A percentile compares a stretch with the other conserved stretches of the same genome.
These are phyloP conservation scores for Salvia miltiorrhiza DNA, from an alignment of 257 asterid species.

Conservation along the genomic window DNA sequence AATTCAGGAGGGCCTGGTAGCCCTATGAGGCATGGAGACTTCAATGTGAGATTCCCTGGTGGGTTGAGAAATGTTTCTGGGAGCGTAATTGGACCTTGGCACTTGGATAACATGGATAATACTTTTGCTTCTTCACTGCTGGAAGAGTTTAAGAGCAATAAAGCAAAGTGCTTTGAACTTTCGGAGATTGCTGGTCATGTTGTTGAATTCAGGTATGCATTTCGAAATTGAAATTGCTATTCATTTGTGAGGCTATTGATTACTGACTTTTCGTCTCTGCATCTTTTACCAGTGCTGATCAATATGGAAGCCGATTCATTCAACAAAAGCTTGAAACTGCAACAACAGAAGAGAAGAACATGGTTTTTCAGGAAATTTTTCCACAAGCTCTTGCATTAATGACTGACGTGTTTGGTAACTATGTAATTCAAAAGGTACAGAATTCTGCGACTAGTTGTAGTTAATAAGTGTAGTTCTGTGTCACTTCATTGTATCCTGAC, in stretches of 20 bases:
- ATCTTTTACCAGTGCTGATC: conserved; percentile 65
- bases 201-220: conserved; percentile 82
- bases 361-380: conserved; percentile 84
- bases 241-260: conserved; percentile 2
- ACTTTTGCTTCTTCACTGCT: conserved; percentile 66
- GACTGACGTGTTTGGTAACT: conserved; percentile 97
- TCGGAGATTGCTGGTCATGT: conserved; percentile 87
- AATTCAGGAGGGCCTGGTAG: conserved; percentile 78
- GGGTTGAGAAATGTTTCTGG: conserved; percentile 80
- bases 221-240: background rate
- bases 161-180: conserved; percentile 88
- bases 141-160: conserved; percentile 96
- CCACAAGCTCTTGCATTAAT: conserved; percentile 88
- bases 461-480: background rate
- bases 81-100: conserved; percentile 77
- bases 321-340: conserved; percentile 98
- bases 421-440: conserved; percentile 91
- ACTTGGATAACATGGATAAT: conserved; percentile 70
- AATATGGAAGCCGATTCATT: conserved; percentile 97
- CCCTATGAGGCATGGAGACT: conserved; percentile 90
- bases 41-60: conserved; percentile 59
- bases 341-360: conserved; percentile 78
- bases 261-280: conserved; percentile 12
- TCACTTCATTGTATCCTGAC: conserved; percentile 1
- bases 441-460: background rate